Base-by-base conservation (phyloP, 345 rosid genomes). In the Carallia pectinifolia region DNA sequence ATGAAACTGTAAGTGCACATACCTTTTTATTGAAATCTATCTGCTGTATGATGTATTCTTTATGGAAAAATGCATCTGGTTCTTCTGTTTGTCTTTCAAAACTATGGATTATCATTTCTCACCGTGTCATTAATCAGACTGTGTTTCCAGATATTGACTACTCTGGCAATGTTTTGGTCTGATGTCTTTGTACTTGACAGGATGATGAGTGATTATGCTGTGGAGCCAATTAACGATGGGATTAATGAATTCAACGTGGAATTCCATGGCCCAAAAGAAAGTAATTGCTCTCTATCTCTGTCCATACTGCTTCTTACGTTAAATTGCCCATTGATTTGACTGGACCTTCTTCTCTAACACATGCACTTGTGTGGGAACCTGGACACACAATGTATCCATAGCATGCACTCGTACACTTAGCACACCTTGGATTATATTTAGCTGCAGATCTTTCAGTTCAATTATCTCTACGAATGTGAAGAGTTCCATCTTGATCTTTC, bases 201-300 rank as follows among this genome's bases (percentile, higher is more conserved):
- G 86, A 87, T 89, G 94, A 89, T 85, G 94, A 89, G 89, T 70
- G 94, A 89, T 65, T 87, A 89, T 76, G 64, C 47, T 64, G 94
- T 86, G 77, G 90, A 89, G 83, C 84, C 88, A 27, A 84, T 89
- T 71, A 85, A 89, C 61, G 94, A 89, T 52, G 88, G 93, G 18
- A 87, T 89, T 67, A 86, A 70, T 71, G 94, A 86, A 82, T 86
- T 86, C 76, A 86, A 89, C 33, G 89, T 89, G 75, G 89, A 83
- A 64, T 86, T 89, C 71, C 81, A 86, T 78, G 94, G 90, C 31
- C 94, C 94, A 7, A 89, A 89, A 85, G 91, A 82, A 78, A 89
- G 94, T 89, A 86, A 69, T 18, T 68, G 29, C 1, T 12, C 3
- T 59, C 5, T 50, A 13, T 17, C 44, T 33, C 1, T 30, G 5